Evolutionary conservation across 495 filamentous ascomycete genomes (phyloP).

Genomic region (Lophiotrema nucula): DNA sequence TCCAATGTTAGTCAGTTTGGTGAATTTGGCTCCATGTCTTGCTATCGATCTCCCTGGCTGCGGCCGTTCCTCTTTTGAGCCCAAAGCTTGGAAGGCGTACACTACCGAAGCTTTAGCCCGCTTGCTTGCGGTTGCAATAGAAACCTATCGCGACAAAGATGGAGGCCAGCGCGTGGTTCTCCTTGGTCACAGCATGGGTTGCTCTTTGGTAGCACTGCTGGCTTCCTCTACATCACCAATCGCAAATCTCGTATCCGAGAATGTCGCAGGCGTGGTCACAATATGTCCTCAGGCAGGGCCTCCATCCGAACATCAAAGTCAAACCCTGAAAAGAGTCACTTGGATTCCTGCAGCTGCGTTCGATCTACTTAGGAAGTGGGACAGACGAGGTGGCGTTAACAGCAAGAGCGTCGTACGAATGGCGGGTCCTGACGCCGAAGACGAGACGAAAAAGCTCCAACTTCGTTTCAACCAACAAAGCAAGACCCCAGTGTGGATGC

Average conservation of each 20-base stretch:
- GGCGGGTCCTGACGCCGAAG: conserved; percentile 70
- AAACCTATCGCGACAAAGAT: conserved; percentile 62
- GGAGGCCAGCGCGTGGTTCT: conserved; percentile 74
- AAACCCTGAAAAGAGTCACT: conserved; percentile 33
- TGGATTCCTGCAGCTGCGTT: conserved; percentile 71
- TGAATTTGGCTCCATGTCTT: conserved; percentile 82
- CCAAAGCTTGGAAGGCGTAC: conserved; percentile 74
- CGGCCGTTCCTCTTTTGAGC: conserved; percentile 71
- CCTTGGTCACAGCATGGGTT: conserved; percentile 86
- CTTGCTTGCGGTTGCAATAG: conserved; percentile 69
- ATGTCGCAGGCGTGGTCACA: conserved; percentile 73
- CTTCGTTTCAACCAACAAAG: conserved; percentile 81
- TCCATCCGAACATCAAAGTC: conserved; percentile 54
- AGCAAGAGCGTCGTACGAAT: conserved; percentile 79
- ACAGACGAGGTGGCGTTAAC: conserved; percentile 71
- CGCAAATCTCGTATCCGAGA: conserved; percentile 50
- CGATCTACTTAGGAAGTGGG: conserved; percentile 74
- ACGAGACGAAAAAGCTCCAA: conserved; percentile 74
- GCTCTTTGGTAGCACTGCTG: conserved; percentile 71
- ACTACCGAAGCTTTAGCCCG: conserved; percentile 71
- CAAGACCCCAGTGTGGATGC: conserved; percentile 73
- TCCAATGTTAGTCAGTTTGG: conserved; percentile 75
- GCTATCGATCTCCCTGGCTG: conserved; percentile 90
- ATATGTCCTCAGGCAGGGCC: conserved; percentile 73
- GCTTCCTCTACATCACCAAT: conserved; percentile 60